Percentiles rank a stretch among this genome's conserved stretches.
These are phyloP conservation scores for Neurospora crassa DNA, from an alignment of 2,329 filamentous ascomycete species.

Conservation along the genomic window DNA sequence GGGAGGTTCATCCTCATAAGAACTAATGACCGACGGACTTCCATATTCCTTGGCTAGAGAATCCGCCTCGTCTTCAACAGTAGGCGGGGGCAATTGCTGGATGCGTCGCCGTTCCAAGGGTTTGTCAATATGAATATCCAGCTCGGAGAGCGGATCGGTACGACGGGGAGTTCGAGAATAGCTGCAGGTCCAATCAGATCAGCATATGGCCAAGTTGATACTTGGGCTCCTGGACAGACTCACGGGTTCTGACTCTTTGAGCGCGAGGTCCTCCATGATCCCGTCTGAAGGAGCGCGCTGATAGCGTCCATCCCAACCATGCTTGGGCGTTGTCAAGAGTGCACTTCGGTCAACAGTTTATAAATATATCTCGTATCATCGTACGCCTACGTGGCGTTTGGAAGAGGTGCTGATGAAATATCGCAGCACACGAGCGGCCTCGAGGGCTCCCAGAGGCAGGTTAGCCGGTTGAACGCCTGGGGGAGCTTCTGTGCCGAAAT, in stretches of 20 bases:
- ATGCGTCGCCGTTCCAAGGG: constrained; percentile 3
- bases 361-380: background rate
- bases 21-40: constrained; percentile 23
- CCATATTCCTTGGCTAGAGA: constrained; percentile 54
- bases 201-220: background rate
- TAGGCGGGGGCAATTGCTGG: constrained; percentile 47
- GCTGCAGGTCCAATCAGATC: background rate
- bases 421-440: background rate
- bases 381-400: background rate
- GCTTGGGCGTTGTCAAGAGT: constrained; percentile 12
- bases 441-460: background rate
- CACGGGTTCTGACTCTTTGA: constrained; percentile 28
- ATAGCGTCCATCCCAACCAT: constrained; percentile 37
- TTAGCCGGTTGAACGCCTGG: background rate
- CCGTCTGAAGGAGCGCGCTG: constrained; percentile 37
- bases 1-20: constrained; percentile 43
- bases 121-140: constrained; percentile 9
- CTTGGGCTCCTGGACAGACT: constrained; percentile 8
- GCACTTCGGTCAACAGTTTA: background rate
- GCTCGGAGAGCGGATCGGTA: background rate
- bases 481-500: background rate
- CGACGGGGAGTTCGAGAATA: background rate
- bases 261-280: constrained; percentile 40
- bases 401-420: background rate
- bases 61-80: constrained; percentile 58